Evolutionary conservation across 495 filamentous ascomycete species (phyloP), one percentile per base, ranked within the genome.

Genomic region (Podospora australis): DNA sequence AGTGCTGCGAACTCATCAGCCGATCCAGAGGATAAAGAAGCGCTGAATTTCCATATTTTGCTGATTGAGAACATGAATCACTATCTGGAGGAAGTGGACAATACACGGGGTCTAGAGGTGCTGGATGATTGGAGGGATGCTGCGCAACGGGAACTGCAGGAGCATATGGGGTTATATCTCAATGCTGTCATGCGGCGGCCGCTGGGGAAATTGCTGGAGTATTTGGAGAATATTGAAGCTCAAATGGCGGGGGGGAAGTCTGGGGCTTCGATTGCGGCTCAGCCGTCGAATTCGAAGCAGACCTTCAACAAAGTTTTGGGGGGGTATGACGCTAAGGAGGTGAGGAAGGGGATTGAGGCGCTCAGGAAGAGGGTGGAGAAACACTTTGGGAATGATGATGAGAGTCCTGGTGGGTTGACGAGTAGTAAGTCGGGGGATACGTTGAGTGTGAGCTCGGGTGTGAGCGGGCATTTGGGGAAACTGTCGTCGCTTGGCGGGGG

Each of bases 1-100:
- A 55, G 51, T 32, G 48, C 52, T 21, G 24, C 42, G 19, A 13
- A 16, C 20, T 25, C 29, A 21, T 23, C 46, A 6, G 76, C 80
- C 38, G 75, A 78, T 50, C 78, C 71, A n/a, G 91, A 97, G 57
- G 91, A 97, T 62, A 97, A 97, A 65, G 91, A 95, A 61, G 82
- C 86, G 13, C 75, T 97, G 17, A 96, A 97, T 63, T 95, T 95
- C 68, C 90, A 96, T 63, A 95, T 97, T 57, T 78, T 96, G 40
- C 78, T 97, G 25, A 96, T 97, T 50, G 91, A 97, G 64, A 97
- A 97, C 62, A 96, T 96, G 91, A 92, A 96, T 62, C 90, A 96
- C 63, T 96, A 91, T 65, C 71, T 90, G 8, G 90, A 96, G 56
- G 91, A 96, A 62, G 82, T 95, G 8, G 86, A 92, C 53, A 59